Evolutionary conservation across 108 stramenopile species (phyloP).

Genomic region (Cyclotella atomus): DNA sequence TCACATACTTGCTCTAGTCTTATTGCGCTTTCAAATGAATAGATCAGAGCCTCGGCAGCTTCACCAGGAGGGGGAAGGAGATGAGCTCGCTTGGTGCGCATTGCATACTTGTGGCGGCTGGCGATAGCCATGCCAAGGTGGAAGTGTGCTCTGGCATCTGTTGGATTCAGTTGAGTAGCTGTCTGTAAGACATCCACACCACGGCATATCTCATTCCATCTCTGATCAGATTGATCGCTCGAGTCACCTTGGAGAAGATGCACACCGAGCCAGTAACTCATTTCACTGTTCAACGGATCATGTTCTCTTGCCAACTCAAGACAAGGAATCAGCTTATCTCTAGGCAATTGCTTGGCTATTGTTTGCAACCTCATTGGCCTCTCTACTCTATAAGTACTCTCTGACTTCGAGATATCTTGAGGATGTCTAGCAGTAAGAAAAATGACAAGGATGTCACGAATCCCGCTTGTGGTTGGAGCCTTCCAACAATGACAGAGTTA

Average conservation of each 20-base stretch:
- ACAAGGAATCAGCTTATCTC: constrained; percentile 22
- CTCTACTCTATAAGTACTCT: constrained; percentile 40
- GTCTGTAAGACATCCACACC: constrained; percentile 33
- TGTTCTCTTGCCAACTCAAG: constrained; percentile 34
- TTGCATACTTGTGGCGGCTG: constrained; percentile 50
- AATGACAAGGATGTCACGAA: constrained; percentile 74
- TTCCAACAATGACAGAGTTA: background rate
- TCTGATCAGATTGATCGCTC: constrained; percentile 32
- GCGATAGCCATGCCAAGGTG: constrained; percentile 46
- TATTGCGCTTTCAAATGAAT: constrained; percentile 39
- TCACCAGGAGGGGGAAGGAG: constrained; percentile 47
- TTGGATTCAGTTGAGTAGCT: constrained; percentile 37
- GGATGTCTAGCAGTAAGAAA: constrained; percentile 63
- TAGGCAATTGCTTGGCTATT: constrained; percentile 31
- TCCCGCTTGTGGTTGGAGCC: constrained; percentile 56
- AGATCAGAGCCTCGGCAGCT: constrained; percentile 25
- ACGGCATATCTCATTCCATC: constrained; percentile 43
- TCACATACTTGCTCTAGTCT: constrained; percentile 30
- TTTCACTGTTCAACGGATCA: constrained; percentile 47
- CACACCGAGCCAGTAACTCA: constrained; percentile 49
- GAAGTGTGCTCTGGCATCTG: constrained; percentile 43
- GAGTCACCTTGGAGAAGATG: constrained; percentile 44
- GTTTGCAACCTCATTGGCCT: constrained; percentile 47
- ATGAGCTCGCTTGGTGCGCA: constrained; percentile 39
- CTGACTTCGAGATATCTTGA: background rate